phyloP scores from a whole-genome alignment of 441 rosid genomes.

The Melastoma candidum region DNA sequence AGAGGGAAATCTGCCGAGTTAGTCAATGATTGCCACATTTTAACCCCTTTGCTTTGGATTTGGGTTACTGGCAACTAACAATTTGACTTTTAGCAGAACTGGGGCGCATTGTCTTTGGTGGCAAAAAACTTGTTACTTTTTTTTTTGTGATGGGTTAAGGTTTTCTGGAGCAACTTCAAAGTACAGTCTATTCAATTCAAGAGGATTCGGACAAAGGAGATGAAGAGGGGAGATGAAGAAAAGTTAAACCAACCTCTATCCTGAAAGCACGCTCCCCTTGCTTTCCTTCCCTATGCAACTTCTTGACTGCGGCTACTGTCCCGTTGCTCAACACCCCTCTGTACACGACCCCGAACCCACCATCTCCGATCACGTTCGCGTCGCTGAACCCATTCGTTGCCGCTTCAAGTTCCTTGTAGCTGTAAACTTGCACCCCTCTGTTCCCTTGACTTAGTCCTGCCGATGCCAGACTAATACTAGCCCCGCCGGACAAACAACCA shows the following conservation, averaged over 20 bases:
- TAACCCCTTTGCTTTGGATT: too few species aligned
- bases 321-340: constrained; percentile 69
- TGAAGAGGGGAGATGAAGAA: constrained; percentile 5
- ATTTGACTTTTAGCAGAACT: too few species aligned
- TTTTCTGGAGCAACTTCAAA: too few species aligned
- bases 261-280: constrained; percentile 79
- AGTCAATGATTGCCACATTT: too few species aligned
- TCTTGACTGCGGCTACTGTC: constrained; percentile 69
- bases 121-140: too few species aligned
- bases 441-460: constrained; percentile 10
- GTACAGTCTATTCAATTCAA: neutral
- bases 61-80: too few species aligned
- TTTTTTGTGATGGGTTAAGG: too few species aligned
- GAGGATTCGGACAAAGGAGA: constrained; percentile 15
- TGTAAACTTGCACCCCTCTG: constrained; percentile 66
- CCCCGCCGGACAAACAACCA: too few species aligned
- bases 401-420: constrained; percentile 69
- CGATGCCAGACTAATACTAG: too few species aligned
- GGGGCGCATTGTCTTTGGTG: too few species aligned
- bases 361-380: constrained; percentile 50
- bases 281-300: constrained; percentile 49
- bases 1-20: too few species aligned
- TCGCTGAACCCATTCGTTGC: constrained; percentile 57
- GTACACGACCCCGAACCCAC: constrained; percentile 55
- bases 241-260: constrained; percentile 48